Evolutionary conservation across 768 basidiomycete genomes (phyloP).

Genomic region (Cyathus striatus): DNA sequence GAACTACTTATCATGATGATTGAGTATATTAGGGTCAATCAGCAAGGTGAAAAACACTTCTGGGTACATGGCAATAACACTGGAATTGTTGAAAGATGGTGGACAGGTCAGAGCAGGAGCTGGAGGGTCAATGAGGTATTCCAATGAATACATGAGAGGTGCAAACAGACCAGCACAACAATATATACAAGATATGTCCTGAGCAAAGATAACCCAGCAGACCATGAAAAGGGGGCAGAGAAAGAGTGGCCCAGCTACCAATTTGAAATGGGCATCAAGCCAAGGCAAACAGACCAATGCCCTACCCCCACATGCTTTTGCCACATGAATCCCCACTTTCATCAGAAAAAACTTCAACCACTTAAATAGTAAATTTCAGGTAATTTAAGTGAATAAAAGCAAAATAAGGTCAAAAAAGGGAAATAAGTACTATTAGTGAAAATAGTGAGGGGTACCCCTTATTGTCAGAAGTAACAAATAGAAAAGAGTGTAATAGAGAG

Average conservation of each 20-base stretch:
- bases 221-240: too few relatives aligned
- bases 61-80: slow-evolving; percentile 30
- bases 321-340: neutral
- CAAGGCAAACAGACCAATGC: too few relatives aligned
- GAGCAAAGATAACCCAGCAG: slow-evolving; percentile 30
- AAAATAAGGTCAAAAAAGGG: too few relatives aligned
- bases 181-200: slow-evolving; percentile 25
- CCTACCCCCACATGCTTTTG: too few relatives aligned
- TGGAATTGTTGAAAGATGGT: slow-evolving; percentile 37
- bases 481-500: too few relatives aligned
- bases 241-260: slow-evolving; percentile 1
- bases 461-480: too few relatives aligned
- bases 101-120: slow-evolving; percentile 30
- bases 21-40: neutral
- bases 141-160: slow-evolving; percentile 11
- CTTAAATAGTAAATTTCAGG: too few relatives aligned
- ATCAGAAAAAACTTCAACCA: too few relatives aligned
- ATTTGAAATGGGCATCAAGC: neutral
- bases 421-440: too few relatives aligned
- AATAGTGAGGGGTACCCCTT: too few relatives aligned
- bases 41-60: slow-evolving; percentile 11
- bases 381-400: too few relatives aligned
- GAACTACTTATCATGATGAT: slow-evolving; percentile 16
- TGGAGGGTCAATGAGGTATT: too few relatives aligned
- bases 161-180: neutral